Evolutionary conservation across 768 basidiomycete species (phyloP), one percentile per base, ranked within the genome.

Genomic region (Flagelloscypha sp.): DNA sequence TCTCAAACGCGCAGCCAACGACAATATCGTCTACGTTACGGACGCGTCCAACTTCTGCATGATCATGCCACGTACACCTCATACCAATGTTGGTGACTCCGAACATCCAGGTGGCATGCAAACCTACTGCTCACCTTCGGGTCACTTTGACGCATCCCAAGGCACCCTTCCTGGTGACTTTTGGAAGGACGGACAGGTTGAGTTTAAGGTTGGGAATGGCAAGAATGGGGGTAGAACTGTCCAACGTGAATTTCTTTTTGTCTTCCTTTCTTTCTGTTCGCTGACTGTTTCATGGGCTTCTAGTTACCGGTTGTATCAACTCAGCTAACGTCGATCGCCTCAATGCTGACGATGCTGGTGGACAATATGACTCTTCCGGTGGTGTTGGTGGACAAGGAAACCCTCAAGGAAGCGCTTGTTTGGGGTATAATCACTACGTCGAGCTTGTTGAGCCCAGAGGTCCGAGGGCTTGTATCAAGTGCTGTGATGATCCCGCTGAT

Each of bases 361-460:
- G 17, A 23, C n/a, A 29, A 5, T 24, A 7, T 30, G 9, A 74
- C 48, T 74, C 72, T 18, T 72, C 66, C 40, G 74, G 74, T 19
- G 74, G 74, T 4, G 53, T 41, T 3, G 61, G 57, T 17, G 71
- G 72, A 13, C 45, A 38, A 6, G 74, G 74, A 1, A 75, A 75
- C 44, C 73, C 73, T 2, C 52, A 54, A 23, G 71, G 64, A 5
- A 74, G 70, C 43, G 59, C 62, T 6, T 76, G 74, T 42, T 44
- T 63, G 10, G 74, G 72, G 66, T 77, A 72, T 49, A 74, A 74
- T 24, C 72, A 75, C 50, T 77, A 75, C 44, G 70, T 75, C 16
- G 75, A 77, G 43, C 53, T 76, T 12, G 60, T 76, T 18, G 75
- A 77, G 48, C 75, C 74, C 8, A 56, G 55, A 15, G 71, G 56